These are phyloP conservation scores for Aeminium ludgeri DNA, from an alignment of 495 filamentous ascomycete genomes.

Conservation along the genomic window DNA sequence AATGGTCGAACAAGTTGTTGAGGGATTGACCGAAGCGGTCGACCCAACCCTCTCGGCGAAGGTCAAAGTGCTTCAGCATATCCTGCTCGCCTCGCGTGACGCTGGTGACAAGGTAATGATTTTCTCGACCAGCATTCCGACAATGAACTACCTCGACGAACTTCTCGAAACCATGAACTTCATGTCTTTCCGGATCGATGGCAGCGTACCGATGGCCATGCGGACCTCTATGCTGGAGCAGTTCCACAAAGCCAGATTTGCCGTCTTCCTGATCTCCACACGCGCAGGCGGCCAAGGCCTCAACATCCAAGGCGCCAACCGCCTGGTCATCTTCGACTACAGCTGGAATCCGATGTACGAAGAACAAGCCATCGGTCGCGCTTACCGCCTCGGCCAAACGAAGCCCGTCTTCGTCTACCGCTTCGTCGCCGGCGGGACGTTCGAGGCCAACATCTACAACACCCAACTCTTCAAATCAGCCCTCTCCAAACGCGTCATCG, in stretches of 20 bases:
- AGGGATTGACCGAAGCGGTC: conserved; percentile 13
- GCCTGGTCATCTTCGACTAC: conserved; percentile 78
- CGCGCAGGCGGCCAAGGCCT: conserved; percentile 86
- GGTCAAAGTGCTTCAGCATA: conserved; percentile 43
- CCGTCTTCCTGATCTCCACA: conserved; percentile 83
- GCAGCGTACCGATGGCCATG: conserved; percentile 51
- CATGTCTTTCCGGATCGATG: conserved; percentile 64
- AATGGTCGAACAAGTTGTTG: conserved; percentile 33
- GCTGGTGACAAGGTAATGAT: conserved; percentile 58
- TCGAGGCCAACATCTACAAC: conserved; percentile 55
- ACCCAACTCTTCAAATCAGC: conserved; percentile 64
- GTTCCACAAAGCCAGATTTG: conserved; percentile 67
- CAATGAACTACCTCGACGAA: conserved; percentile 49
- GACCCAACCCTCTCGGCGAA: conserved; percentile 32
- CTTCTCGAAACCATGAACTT: conserved; percentile 32
- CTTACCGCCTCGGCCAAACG: conserved; percentile 70
- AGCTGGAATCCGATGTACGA: conserved; percentile 66
- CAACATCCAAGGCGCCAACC: conserved; percentile 72
- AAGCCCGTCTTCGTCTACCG: conserved; percentile 81
- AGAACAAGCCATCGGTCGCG: conserved; percentile 75
- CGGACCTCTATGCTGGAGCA: conserved; percentile 84
- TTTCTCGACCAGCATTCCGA: conserved; percentile 58
- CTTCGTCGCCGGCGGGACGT: conserved; percentile 63
- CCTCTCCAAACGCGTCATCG: conserved; percentile 60
- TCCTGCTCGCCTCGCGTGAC: conserved; percentile 43